A percentile compares a stretch with the other conserved stretches of the same genome.
These are phyloP conservation scores for Tetradesmus lagerheimii DNA, from an alignment of 139 green algal genomes.

Conservation along the genomic window DNA sequence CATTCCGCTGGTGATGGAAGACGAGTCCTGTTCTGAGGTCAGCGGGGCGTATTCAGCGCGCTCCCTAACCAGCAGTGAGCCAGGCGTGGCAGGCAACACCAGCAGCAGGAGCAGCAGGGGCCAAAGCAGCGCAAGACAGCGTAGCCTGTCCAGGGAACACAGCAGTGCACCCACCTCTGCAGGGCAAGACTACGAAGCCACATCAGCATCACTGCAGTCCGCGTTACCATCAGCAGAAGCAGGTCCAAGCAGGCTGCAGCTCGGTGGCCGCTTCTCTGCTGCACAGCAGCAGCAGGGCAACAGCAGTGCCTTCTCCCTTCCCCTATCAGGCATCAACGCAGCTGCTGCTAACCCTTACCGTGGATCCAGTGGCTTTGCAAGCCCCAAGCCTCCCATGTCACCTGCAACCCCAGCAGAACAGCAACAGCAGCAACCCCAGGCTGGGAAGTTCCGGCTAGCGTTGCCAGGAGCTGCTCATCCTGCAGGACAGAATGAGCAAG, in stretches of 20 bases:
- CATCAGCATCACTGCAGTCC: not conserved
- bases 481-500: not conserved
- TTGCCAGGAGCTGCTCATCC: not conserved
- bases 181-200: not conserved
- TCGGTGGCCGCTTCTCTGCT: not conserved
- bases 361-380: not conserved
- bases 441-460: not conserved
- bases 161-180: not conserved
- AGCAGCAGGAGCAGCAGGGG: not conserved
- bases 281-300: not conserved
- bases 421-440: not conserved
- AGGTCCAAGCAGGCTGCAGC: not conserved
- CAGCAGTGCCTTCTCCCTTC: not conserved
- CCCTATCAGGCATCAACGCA: not conserved
- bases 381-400: not conserved
- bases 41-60: slow-evolving; percentile 21
- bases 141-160: not conserved
- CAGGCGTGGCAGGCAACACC: not conserved
- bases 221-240: not conserved
- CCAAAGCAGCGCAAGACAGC: slow-evolving; percentile 23
- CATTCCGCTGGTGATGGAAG: slow-evolving; percentile 6
- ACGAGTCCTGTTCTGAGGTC: not conserved
- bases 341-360: not conserved
- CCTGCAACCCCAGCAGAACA: not conserved
- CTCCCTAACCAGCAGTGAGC: not conserved